A percentile compares a stretch with the other conserved stretches of the same genome.
Conservation (phyloP, 768 basidiomycete genomes). For the Multifurca ochricompacta region DNA sequence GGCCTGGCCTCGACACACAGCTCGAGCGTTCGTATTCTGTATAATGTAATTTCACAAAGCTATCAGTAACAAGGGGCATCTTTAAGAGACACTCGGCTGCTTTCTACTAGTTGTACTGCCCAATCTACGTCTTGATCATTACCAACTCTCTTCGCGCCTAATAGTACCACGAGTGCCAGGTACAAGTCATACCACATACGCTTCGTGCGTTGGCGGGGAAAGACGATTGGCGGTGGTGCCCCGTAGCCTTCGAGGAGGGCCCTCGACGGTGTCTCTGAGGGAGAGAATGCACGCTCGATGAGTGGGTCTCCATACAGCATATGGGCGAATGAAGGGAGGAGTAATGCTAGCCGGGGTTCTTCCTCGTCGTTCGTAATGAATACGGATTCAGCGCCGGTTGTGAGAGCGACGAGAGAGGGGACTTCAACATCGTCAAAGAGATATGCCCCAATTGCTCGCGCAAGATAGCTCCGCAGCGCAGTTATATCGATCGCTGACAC, state of each 20-base stretch:
- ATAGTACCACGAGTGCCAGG: slow-evolving; percentile 44
- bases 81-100: slow-evolving; percentile 35
- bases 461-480: slow-evolving; percentile 43
- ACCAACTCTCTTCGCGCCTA: slow-evolving; percentile 31
- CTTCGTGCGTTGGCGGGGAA: slow-evolving; percentile 67
- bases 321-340: slow-evolving; percentile 32
- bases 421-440: slow-evolving; percentile 73
- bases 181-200: slow-evolving; percentile 70
- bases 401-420: slow-evolving; percentile 59
- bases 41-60: no score
- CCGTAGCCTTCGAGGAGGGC: slow-evolving; percentile 57
- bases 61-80: slow-evolving; percentile 43
- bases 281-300: slow-evolving; percentile 55
- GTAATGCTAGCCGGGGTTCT: slow-evolving; percentile 36
- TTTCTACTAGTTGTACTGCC: slow-evolving; percentile 32
- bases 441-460: slow-evolving; percentile 65
- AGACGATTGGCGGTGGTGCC: slow-evolving; percentile 42
- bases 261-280: slow-evolving; percentile 13
- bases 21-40: no score
- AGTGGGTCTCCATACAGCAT: slow-evolving; percentile 75
- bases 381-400: slow-evolving; percentile 51
- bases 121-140: slow-evolving; percentile 28
- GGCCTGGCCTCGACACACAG: no score
- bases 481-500: slow-evolving; percentile 30
- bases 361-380: slow-evolving; percentile 33